Evolutionary conservation across 2,329 filamentous ascomycete genomes (phyloP), one percentile per base, ranked within the genome.

Genomic region (Epichloe typhina): DNA sequence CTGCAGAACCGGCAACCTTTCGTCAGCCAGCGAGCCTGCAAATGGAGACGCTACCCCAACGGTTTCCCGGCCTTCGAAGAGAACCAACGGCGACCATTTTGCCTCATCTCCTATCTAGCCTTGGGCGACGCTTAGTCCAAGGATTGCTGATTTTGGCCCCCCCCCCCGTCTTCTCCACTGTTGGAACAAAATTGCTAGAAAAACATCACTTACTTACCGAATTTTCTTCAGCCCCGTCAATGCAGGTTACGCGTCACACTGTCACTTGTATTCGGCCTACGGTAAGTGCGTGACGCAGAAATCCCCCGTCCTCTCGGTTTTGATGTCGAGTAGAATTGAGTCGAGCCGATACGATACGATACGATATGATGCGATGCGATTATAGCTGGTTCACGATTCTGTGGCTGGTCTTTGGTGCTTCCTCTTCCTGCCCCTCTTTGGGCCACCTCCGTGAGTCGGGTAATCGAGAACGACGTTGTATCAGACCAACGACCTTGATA

Each of bases 11-110:
- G 51, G 42, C 46, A 52, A 53, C 39, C 49, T 37, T 19, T 50
- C 49, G 54, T 54, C 50, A 58, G 57, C 54, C 47, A 50, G 50
- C 49, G 51, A 56, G 49, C 51, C 42, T 52, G 52, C 45, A 46
- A 53, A 56, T 52, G 45, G 53, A 50, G 38, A 42, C 46, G 17
- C 35, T 39, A 23, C n/a, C n/a, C 42, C 19, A 13, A 45, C 44
- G 33, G 38, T 35, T 35, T 44, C 26, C n/a, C 46, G 48, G 39
- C 13, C 36, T 31, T 39, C 12, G 5, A 42, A n/a, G 36, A 47
- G 21, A 36, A 40, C 11, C 26, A 21, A 21, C 33, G 26, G 15
- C 47, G 9, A 3, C 37, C 38, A 17, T 23, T 39, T 19, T 36
- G 40, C 46, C 13, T 44, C 42, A 17, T 39, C 19, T 31, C 39